Evolutionary conservation across 2,329 filamentous ascomycete species (phyloP).

Genomic region (Alternaria sp.): DNA sequence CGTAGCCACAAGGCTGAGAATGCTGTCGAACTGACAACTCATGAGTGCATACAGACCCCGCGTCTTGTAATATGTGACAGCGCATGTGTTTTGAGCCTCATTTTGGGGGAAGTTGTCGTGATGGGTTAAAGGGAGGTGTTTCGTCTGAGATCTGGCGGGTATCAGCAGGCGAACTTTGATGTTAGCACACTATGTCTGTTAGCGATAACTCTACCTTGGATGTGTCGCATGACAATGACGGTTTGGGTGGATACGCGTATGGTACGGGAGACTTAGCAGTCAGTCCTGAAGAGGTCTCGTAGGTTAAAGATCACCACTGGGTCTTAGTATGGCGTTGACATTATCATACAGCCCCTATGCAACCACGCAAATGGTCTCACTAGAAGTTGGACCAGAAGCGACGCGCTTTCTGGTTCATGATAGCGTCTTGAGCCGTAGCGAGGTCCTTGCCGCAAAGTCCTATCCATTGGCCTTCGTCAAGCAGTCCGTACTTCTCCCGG

Average conservation of each 20-base stretch:
- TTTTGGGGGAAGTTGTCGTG: neutral
- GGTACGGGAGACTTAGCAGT: neutral
- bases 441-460: constrained; percentile 24
- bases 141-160: neutral
- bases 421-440: constrained; percentile 29
- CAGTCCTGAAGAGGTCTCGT: constrained; percentile 9
- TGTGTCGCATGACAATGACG: neutral
- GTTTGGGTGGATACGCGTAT: neutral
- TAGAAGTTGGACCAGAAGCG: constrained; percentile 29
- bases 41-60: constrained; percentile 2
- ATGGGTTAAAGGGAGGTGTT: neutral
- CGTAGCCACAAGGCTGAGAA: neutral
- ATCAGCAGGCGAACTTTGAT: neutral
- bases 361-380: constrained; percentile 20
- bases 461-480: constrained; percentile 15
- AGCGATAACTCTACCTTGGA: constrained; percentile 2
- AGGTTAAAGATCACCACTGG: neutral
- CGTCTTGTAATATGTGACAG: neutral
- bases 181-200: neutral
- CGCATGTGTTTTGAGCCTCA: constrained; percentile 3
- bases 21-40: constrained; percentile 3
- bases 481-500: constrained; percentile 25
- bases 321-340: neutral
- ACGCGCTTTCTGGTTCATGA: constrained; percentile 34
- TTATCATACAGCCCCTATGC: constrained; percentile 23